phyloP scores from a whole-genome alignment of 2,329 filamentous ascomycete genomes.

The Nakataea oryzae region DNA sequence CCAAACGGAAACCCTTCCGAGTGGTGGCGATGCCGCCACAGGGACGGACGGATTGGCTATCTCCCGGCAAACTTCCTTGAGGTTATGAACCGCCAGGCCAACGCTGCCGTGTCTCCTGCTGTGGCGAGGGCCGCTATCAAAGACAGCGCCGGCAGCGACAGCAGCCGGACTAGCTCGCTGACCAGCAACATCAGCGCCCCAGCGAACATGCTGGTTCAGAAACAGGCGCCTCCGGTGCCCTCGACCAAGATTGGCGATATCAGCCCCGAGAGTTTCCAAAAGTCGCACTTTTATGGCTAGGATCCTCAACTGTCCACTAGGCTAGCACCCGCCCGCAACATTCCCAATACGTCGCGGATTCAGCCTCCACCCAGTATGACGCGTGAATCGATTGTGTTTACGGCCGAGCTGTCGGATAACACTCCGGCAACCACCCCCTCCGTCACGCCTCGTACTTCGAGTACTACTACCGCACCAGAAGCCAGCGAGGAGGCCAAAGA shows the following conservation, averaged over 20 bases:
- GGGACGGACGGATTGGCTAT: conserved; percentile 86
- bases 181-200: conserved; percentile 28
- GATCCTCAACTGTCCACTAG: neutral
- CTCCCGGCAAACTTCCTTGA: conserved; percentile 86
- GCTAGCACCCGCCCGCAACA: neutral
- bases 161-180: conserved; percentile 36
- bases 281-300: conserved; percentile 48
- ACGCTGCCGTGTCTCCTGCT: neutral
- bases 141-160: conserved; percentile 25
- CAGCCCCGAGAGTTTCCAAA: conserved; percentile 44
- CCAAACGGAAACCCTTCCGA: conserved; percentile 86
- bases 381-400: neutral
- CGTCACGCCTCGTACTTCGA: no score
- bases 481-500: no score
- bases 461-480: no score
- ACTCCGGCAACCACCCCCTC: no score
- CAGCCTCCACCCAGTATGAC: no score
- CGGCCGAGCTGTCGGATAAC: neutral
- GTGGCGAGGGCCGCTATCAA: conserved; percentile 29
- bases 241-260: conserved; percentile 39
- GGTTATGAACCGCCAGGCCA: conserved; percentile 6
- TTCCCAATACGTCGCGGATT: no score
- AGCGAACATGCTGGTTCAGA: conserved; percentile 9
- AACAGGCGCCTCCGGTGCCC: conserved; percentile 13
- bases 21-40: conserved; percentile 92